Evolutionary conservation across 2,329 filamentous ascomycete species (phyloP).

Genomic region (Calonectria honghensis): DNA sequence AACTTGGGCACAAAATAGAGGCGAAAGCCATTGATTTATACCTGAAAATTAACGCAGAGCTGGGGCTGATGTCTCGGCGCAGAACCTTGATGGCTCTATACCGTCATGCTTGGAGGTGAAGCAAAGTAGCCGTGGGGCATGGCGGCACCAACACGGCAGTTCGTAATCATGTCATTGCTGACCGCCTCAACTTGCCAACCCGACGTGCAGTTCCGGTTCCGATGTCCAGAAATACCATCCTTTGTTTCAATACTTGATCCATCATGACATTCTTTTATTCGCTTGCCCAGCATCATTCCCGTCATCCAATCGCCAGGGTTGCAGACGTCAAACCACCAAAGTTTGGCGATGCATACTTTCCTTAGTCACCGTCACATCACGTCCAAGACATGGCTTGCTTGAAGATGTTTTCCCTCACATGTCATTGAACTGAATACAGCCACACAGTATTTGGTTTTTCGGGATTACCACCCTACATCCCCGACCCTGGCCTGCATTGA

Average conservation of each 20-base stretch:
- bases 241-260: not conserved
- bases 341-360: not conserved
- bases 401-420: not conserved
- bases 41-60: not conserved
- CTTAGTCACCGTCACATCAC: not conserved
- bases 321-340: not conserved
- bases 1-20: not conserved
- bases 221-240: not conserved
- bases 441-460: not conserved
- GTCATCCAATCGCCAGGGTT: not conserved
- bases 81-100: conserved; percentile 36
- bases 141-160: not conserved
- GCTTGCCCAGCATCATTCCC: not conserved
- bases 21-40: conserved; percentile 20
- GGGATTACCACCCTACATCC: not conserved
- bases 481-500: conserved; percentile 25
- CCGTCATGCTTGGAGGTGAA: not conserved
- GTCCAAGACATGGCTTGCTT: not conserved
- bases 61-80: not conserved
- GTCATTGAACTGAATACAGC: not conserved
- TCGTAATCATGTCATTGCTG: conserved; percentile 10
- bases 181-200: conserved; percentile 23
- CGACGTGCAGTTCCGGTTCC: conserved; percentile 26
- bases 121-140: not conserved
- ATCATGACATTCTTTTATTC: not conserved